Evolutionary conservation across 352 stramenopile species (phyloP).

Genomic region (Pythium sp.): DNA sequence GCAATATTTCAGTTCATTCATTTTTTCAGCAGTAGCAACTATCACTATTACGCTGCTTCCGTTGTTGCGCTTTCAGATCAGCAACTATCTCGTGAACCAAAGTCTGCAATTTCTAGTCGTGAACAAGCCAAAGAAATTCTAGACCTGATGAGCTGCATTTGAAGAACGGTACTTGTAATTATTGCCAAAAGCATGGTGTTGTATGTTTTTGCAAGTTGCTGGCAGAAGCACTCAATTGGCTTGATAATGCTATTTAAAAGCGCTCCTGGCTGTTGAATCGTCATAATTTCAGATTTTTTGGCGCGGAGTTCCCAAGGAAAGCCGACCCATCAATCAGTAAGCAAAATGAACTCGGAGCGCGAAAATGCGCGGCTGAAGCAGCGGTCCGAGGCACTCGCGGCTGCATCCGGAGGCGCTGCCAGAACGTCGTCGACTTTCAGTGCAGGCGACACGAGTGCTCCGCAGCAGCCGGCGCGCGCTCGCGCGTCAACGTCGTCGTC

Average conservation of each 20-base stretch:
- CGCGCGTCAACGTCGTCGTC: background rate
- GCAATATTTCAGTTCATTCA: too few relatives aligned
- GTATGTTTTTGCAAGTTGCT: background rate
- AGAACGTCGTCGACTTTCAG: background rate
- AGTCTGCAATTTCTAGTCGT: too few relatives aligned
- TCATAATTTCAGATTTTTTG: background rate
- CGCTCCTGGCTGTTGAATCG: too few relatives aligned
- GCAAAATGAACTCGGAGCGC: slow-evolving; percentile 9
- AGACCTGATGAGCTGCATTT: too few relatives aligned
- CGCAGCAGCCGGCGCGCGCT: background rate
- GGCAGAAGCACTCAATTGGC: background rate
- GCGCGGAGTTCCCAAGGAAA: background rate
- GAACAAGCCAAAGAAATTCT: too few relatives aligned
- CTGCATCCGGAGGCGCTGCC: background rate
- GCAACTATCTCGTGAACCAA: too few relatives aligned
- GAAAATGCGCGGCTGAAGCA: slow-evolving; percentile 13
- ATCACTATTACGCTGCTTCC: too few relatives aligned
- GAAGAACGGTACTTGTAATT: too few relatives aligned
- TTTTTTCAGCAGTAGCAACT: too few relatives aligned
- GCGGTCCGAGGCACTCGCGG: background rate
- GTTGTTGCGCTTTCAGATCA: too few relatives aligned
- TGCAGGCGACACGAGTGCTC: background rate
- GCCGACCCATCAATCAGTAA: background rate
- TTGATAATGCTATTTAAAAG: background rate
- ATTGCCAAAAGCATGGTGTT: too few relatives aligned